Evolutionary conservation across 495 filamentous ascomycete species (phyloP).

Genomic region (Penicillium antarcticum): DNA sequence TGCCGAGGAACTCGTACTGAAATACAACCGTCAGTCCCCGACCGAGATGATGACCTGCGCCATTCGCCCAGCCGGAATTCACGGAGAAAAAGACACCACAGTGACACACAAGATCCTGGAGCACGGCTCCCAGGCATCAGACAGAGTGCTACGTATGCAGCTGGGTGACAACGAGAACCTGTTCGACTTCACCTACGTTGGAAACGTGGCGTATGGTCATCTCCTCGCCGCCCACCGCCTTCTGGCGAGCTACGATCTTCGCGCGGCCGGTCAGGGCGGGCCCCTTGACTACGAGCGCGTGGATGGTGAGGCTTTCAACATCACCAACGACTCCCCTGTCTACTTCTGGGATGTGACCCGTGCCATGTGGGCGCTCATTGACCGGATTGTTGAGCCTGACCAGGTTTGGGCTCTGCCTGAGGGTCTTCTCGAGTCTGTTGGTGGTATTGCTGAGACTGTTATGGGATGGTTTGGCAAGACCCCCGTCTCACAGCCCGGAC

Average conservation of each 20-base stretch:
- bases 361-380: constrained; percentile 71
- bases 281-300: constrained; percentile 75
- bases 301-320: constrained; percentile 92
- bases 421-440: constrained; percentile 61
- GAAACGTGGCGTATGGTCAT: constrained; percentile 49
- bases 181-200: constrained; percentile 57
- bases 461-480: constrained; percentile 66
- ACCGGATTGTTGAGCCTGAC: constrained; percentile 58
- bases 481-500: constrained; percentile 69
- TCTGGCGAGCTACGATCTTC: constrained; percentile 51
- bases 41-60: constrained; percentile 69
- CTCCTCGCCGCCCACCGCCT: constrained; percentile 64
- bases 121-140: constrained; percentile 40
- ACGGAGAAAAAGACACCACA: constrained; percentile 85
- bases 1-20: constrained; percentile 80
- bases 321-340: constrained; percentile 87
- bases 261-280: constrained; percentile 48
- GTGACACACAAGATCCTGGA: constrained; percentile 55
- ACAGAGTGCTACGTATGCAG: constrained; percentile 72
- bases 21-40: constrained; percentile 71
- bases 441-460: constrained; percentile 64
- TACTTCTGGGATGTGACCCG: constrained; percentile 96
- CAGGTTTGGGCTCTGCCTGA: constrained; percentile 68
- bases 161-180: constrained; percentile 83
- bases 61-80: constrained; percentile 85